Conservation (phyloP, 1,284 basidiomycete genomes). For the Phellinidium pouzarii region DNA sequence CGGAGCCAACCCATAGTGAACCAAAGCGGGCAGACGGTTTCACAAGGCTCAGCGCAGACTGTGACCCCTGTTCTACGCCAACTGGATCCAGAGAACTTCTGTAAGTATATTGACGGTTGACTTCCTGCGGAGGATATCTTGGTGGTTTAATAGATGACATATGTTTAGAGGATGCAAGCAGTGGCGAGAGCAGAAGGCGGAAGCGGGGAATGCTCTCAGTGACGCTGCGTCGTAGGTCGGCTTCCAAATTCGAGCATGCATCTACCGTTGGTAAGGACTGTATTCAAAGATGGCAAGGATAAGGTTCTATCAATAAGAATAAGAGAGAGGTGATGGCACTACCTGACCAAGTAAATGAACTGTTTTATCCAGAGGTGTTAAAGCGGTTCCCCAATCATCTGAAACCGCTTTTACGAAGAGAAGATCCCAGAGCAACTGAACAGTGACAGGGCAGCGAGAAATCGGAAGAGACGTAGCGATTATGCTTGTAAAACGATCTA, state of each 20-base stretch:
- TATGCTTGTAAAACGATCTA: slow-evolving; percentile 3
- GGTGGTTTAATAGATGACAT: slow-evolving; percentile 20
- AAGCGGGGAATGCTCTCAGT: slow-evolving; percentile 26
- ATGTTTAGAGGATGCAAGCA: slow-evolving; percentile 27
- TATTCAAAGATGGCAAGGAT: background rate
- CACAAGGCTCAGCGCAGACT: slow-evolving; percentile 34
- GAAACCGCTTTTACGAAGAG: slow-evolving; percentile 11
- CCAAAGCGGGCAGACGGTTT: slow-evolving; percentile 42
- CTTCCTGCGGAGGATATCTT: background rate
- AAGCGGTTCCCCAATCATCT: slow-evolving; percentile 9
- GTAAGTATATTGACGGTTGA: slow-evolving; percentile 17
- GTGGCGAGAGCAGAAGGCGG: slow-evolving; percentile 30
- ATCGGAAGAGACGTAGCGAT: background rate
- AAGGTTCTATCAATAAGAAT: background rate
- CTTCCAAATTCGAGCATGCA: background rate
- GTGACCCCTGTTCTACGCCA: slow-evolving; percentile 29
- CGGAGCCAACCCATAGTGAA: slow-evolving; percentile 33
- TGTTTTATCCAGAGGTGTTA: slow-evolving; percentile 6
- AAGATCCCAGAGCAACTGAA: slow-evolving; percentile 11
- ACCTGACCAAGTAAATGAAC: slow-evolving; percentile 2
- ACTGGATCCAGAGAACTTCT: slow-evolving; percentile 21
- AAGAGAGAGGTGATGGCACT: background rate
- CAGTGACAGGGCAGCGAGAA: background rate
- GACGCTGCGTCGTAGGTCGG: slow-evolving; percentile 12
- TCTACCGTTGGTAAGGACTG: slow-evolving; percentile 2